phyloP scores from a whole-genome alignment of 306 rosid species.

The Begonia peltatifolia region DNA sequence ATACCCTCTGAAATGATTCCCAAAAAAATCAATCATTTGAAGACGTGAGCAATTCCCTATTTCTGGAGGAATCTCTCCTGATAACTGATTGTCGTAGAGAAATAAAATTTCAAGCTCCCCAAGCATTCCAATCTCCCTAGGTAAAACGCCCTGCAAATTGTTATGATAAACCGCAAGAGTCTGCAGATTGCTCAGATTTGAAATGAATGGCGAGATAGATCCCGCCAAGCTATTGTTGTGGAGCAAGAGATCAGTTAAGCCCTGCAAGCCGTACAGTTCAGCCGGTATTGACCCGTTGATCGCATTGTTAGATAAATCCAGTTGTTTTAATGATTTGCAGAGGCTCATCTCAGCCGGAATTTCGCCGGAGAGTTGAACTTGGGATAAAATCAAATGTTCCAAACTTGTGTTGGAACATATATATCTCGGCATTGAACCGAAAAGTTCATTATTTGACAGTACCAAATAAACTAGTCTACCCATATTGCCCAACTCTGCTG shows the following conservation, averaged over 20 bases:
- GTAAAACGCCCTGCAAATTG: conserved; percentile 57
- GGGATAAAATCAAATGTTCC: conserved; percentile 47
- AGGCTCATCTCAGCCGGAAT: conserved; percentile 54
- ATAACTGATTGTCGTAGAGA: conserved; percentile 74
- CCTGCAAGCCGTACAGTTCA: conserved; percentile 36
- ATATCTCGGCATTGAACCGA: conserved; percentile 44
- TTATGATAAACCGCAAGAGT: conserved; percentile 64
- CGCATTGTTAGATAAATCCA: conserved; percentile 75
- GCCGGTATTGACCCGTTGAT: conserved; percentile 69
- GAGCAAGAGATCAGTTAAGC: conserved; percentile 59
- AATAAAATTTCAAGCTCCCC: conserved; percentile 51
- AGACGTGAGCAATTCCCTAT: conserved; percentile 75
- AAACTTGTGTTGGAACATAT: conserved; percentile 66
- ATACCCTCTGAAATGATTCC: conserved; percentile 55
- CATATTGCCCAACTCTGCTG: conserved; percentile 61
- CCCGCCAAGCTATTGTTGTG: conserved; percentile 82
- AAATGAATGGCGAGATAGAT: conserved; percentile 53
- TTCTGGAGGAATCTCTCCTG: conserved; percentile 66
- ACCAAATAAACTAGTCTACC: conserved; percentile 40
- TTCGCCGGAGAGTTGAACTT: conserved; percentile 39
- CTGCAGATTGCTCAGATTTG: conserved; percentile 48
- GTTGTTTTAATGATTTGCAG: conserved; percentile 54
- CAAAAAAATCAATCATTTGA: conserved; percentile 77
- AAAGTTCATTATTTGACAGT: conserved; percentile 58
- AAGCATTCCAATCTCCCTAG: conserved; percentile 75